Evolutionary conservation across 2,329 filamentous ascomycete species (phyloP).

Genomic region (Xylaria sp.): DNA sequence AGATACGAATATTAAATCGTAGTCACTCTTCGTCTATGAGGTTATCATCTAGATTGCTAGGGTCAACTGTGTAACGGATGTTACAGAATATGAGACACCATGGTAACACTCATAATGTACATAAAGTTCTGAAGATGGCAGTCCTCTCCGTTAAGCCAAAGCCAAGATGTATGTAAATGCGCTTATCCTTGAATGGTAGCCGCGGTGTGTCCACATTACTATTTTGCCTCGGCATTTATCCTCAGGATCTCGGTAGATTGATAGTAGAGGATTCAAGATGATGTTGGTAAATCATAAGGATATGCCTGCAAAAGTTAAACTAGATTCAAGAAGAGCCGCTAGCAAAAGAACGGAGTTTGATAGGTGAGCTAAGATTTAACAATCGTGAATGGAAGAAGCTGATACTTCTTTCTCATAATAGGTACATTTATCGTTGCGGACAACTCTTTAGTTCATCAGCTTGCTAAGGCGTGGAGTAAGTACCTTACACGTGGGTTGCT

Average conservation of each 20-base stretch:
- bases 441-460: neutral
- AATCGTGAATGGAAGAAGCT: neutral
- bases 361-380: neutral
- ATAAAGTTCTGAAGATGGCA: neutral
- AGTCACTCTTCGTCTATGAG: neutral
- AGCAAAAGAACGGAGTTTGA: neutral
- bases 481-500: neutral
- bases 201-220: neutral
- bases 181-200: neutral
- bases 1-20: neutral
- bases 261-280: neutral
- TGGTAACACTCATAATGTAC: neutral
- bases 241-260: constrained; percentile 10
- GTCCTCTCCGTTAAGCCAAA: neutral
- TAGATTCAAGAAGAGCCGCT: neutral
- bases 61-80: neutral
- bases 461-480: neutral
- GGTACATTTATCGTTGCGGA: neutral
- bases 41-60: neutral
- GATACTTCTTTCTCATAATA: neutral
- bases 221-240: constrained; percentile 21
- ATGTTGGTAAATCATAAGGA: neutral
- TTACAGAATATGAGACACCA: neutral
- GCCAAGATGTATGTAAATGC: neutral
- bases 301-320: neutral